Base-by-base conservation (phyloP, 2,329 filamentous ascomycete species). In the Talaromyces sp. region DNA sequence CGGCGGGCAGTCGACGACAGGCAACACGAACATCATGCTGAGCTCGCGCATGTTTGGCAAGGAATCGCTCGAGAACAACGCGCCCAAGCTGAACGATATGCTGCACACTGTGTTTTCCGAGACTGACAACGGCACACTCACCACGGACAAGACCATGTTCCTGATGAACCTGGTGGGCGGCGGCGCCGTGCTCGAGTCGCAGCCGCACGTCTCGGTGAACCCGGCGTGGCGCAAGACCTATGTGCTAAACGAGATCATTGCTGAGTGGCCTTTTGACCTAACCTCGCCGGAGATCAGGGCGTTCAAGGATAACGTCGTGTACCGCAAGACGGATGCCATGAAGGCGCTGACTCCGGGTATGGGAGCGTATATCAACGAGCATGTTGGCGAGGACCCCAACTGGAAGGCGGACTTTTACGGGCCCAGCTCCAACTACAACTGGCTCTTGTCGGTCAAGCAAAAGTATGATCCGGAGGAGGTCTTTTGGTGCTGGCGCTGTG, bases 381-480 rank as follows among this genome's bases (percentile, higher is more conserved):
- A 67, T 16, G 71, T 78, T 61, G 76, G 75, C 66, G 71, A 70
- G 33, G 75, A 80, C 66, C 73, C 72, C 1, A 67, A 78, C 64
- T 79, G 72, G 66, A 70, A 78, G 67, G 55, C 73, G 27, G 72
- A 72, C 1, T 81, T 79, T 65, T 81, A 77, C 64, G 78, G 79
- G 4, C 63, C 60, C 5, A 47, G 42, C n/a, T 23, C n/a, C 16
- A 79, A 78, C 62, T 80, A 79, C 59, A 63, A 64, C 0, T 67
- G 60, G 3, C 67, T 80, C n/a, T 66, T 70, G 4, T 12, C 63
- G 7, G 68, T 80, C 36, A 81, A 81, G 72, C 64, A 69, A 6
- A 75, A 75, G 60, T 79, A 75, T 66, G 79, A 81, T 65, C 76
- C 78, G 6, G 56, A 71, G 0, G 69, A 71, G 42, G 64, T 79